Conservation (phyloP, 345 rosid genomes). For the Pistacia vera region DNA sequence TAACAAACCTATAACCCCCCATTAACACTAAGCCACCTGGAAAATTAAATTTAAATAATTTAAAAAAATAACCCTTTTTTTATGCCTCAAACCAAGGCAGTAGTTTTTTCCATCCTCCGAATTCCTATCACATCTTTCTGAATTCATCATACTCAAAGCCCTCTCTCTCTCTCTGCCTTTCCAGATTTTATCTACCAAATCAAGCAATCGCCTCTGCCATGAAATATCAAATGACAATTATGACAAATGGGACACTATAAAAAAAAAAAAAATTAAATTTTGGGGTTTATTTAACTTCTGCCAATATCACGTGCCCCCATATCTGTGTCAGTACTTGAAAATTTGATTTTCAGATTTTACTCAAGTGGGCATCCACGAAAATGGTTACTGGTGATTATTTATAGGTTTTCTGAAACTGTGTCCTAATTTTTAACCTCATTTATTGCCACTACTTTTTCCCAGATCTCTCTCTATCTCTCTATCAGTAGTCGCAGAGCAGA, state of each 20-base stretch:
- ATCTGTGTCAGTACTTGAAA: neutral
- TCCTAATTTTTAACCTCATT: conserved; percentile 12
- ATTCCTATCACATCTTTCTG: neutral
- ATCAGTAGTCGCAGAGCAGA: neutral
- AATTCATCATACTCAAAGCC: neutral
- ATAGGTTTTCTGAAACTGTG: conserved; percentile 11
- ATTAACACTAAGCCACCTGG: conserved; percentile 9
- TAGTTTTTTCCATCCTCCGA: neutral
- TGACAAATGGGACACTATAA: neutral
- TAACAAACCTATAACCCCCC: conserved; percentile 11
- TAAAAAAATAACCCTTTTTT: neutral
- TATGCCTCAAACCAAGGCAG: conserved; percentile 9
- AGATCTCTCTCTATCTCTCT: conserved; percentile 7
- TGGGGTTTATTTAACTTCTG: neutral
- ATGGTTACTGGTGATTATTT: conserved; percentile 2
- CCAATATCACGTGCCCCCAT: conserved; percentile 26
- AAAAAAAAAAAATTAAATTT: neutral
- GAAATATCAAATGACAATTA: too few species aligned
- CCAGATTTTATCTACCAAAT: neutral
- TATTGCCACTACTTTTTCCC: conserved; percentile 17
- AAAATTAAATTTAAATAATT: neutral
- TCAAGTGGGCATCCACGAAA: neutral
- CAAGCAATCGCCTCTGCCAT: conserved; percentile 3
- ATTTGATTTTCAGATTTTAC: neutral
- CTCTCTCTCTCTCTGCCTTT: neutral